phyloP scores from a whole-genome alignment of 306 rosid species.

The Vachellia collinsii region DNA sequence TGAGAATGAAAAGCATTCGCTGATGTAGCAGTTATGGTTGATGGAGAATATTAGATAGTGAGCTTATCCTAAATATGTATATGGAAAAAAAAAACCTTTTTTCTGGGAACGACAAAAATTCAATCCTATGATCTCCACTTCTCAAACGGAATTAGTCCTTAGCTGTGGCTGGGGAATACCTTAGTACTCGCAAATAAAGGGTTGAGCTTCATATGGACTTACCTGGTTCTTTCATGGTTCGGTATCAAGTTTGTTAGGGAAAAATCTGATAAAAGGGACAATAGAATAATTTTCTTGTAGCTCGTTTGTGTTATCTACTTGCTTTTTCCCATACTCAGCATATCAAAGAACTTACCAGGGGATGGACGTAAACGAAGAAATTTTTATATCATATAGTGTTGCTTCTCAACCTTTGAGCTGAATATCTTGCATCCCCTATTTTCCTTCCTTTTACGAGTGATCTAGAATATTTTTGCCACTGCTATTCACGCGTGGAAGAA shows the following conservation, averaged over 20 bases:
- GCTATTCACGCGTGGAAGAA: neutral
- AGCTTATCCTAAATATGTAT: neutral
- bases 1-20: neutral
- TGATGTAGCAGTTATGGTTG: neutral
- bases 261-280: neutral
- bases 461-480: slow-evolving; percentile 3
- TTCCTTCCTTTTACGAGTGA: neutral
- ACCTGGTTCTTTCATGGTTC: neutral
- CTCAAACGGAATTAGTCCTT: neutral
- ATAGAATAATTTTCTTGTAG: neutral
- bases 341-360: neutral
- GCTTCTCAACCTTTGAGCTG: neutral
- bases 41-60: neutral
- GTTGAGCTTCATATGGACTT: neutral
- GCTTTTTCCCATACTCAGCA: neutral
- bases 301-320: neutral
- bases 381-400: neutral
- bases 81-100: neutral
- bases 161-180: neutral
- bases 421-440: neutral
- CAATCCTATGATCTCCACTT: neutral
- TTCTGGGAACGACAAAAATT: neutral
- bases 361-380: neutral
- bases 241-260: neutral
- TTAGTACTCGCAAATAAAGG: neutral